Conservation (phyloP, 495 filamentous ascomycete species). For the Podospora tetraspora region DNA sequence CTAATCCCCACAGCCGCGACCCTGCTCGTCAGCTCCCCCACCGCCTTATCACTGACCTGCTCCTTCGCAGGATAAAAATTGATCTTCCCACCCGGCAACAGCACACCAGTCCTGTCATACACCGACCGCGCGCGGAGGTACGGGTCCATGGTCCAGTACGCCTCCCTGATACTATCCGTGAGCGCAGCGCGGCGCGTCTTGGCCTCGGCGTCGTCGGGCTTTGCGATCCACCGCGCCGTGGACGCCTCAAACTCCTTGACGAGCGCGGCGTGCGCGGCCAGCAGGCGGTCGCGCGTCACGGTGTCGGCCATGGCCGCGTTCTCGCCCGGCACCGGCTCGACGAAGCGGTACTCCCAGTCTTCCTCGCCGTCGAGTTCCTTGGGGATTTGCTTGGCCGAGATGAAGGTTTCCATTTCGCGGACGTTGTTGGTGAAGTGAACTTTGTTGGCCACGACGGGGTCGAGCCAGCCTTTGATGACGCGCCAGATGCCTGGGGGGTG, state of each 20-base stretch:
- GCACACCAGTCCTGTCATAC: constrained; percentile 70
- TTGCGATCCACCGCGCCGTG: constrained; percentile 65
- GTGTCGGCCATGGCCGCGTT: constrained; percentile 67
- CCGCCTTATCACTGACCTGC: constrained; percentile 24
- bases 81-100: constrained; percentile 59
- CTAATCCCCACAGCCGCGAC: constrained; percentile 10
- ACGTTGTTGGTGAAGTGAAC: constrained; percentile 87
- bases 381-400: constrained; percentile 63
- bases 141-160: constrained; percentile 83
- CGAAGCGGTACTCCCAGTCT: constrained; percentile 73
- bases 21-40: constrained; percentile 27
- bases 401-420: constrained; percentile 72
- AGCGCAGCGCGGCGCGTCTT: constrained; percentile 48
- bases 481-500: constrained; percentile 62
- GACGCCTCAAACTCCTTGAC: constrained; percentile 64
- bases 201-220: constrained; percentile 31
- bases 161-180: constrained; percentile 56
- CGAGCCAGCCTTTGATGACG: constrained; percentile 92
- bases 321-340: constrained; percentile 68
- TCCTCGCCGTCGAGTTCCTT: constrained; percentile 80
- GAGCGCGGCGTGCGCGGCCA: constrained; percentile 53
- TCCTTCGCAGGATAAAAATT: constrained; percentile 57
- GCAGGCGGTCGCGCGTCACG: constrained; percentile 53
- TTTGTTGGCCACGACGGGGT: constrained; percentile 91
- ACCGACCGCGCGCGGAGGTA: constrained; percentile 66